phyloP scores from a whole-genome alignment of 495 filamentous ascomycete species.

The Hyaloscypha variabilis region DNA sequence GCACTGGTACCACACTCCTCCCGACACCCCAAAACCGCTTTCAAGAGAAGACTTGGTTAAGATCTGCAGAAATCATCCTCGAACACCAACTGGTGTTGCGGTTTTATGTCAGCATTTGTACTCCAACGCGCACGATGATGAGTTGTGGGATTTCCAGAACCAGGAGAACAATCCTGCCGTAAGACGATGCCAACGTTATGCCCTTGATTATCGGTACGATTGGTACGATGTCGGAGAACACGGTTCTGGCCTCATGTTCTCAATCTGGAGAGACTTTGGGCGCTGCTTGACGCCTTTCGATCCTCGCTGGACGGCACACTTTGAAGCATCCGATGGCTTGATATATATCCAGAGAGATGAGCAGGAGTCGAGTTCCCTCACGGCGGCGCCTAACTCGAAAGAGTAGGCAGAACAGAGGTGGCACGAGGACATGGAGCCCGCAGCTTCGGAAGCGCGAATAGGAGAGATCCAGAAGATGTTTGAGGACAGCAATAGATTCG shows the following conservation, averaged over 20 bases:
- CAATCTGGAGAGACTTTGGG: constrained; percentile 9
- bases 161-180: not conserved
- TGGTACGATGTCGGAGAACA: not conserved
- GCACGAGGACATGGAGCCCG: not conserved
- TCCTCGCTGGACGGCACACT: constrained; percentile 1
- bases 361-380: not conserved
- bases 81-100: no score
- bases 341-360: not conserved
- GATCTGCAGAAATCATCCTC: no score
- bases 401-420: not conserved
- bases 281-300: not conserved
- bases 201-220: constrained; percentile 2
- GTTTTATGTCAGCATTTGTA: no score
- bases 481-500: not conserved
- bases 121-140: no score
- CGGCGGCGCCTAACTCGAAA: not conserved
- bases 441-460: not conserved
- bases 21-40: not conserved
- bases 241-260: not conserved
- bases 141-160: not conserved
- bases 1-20: not conserved
- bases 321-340: not conserved
- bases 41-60: not conserved
- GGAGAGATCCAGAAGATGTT: not conserved
- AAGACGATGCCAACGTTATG: not conserved